Evolutionary conservation across 2,329 filamentous ascomycete species (phyloP).

Genomic region (Cladosporium halotolerans): DNA sequence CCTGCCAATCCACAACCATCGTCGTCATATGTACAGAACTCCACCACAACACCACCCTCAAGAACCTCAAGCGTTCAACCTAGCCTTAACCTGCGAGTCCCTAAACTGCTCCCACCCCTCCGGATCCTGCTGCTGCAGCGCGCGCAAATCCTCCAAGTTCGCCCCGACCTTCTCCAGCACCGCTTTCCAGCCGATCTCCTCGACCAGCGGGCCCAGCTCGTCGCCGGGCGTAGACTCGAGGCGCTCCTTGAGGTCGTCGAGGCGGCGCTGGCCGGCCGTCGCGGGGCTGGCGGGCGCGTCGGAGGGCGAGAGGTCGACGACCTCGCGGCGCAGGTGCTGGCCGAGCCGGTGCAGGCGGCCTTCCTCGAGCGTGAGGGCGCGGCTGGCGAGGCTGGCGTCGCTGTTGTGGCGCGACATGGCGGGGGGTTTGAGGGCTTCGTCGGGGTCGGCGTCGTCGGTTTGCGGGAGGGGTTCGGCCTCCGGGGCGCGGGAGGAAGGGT

Average conservation of each 20-base stretch:
- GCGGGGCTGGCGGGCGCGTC: slow-evolving; percentile 16
- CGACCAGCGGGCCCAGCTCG: slow-evolving; percentile 57
- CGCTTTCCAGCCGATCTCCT: slow-evolving; percentile 51
- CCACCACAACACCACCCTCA: no score
- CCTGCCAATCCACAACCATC: not conserved
- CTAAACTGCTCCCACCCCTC: slow-evolving; percentile 30
- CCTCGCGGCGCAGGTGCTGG: slow-evolving; percentile 58
- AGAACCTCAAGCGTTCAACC: slow-evolving; percentile 23
- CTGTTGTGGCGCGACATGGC: slow-evolving; percentile 53
- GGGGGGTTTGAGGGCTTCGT: slow-evolving; percentile 27
- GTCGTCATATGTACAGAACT: not conserved
- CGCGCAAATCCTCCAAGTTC: slow-evolving; percentile 61
- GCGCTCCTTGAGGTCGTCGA: slow-evolving; percentile 29
- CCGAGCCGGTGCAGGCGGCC: slow-evolving; percentile 63
- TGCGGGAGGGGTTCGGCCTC: slow-evolving; percentile 6
- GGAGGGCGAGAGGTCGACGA: slow-evolving; percentile 44
- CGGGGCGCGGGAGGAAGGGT: slow-evolving; percentile 9
- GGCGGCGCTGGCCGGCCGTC: slow-evolving; percentile 5
- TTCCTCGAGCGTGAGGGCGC: slow-evolving; percentile 61
- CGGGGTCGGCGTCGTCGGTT: slow-evolving; percentile 24
- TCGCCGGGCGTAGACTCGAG: slow-evolving; percentile 51
- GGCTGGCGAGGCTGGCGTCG: slow-evolving; percentile 61
- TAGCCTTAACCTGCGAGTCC: slow-evolving; percentile 31
- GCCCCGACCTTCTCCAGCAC: slow-evolving; percentile 58
- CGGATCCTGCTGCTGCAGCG: slow-evolving; percentile 45